Conservation (phyloP, 1,284 basidiomycete species). For the Puccinia triticina region DNA sequence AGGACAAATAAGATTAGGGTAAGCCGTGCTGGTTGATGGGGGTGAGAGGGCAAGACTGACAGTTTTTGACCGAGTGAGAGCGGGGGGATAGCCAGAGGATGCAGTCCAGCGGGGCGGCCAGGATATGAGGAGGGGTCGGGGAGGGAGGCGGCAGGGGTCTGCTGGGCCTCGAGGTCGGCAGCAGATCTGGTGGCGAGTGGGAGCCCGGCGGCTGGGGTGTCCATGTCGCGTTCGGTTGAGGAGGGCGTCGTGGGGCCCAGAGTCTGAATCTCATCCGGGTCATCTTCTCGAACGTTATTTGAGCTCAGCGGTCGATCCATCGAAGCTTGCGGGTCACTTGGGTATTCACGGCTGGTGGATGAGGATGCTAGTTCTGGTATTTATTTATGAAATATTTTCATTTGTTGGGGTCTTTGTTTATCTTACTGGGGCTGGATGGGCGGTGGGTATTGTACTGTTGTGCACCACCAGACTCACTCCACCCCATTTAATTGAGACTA, state of each 20-base stretch:
- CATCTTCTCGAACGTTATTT: too few species aligned
- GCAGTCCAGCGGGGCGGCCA: slow-evolving; percentile 42
- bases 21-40: neutral
- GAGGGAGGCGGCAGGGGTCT: neutral
- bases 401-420: too few species aligned
- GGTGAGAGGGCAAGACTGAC: slow-evolving; percentile 10
- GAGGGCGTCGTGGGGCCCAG: neutral
- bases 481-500: too few species aligned
- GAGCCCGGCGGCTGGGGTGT: neutral
- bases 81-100: slow-evolving; percentile 43
- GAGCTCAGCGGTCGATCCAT: too few species aligned
- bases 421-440: too few species aligned
- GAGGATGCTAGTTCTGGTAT: too few species aligned
- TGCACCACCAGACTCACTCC: too few species aligned
- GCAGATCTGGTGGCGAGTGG: neutral
- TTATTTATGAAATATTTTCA: too few species aligned
- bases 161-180: neutral
- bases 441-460: too few species aligned
- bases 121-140: slow-evolving; percentile 29
- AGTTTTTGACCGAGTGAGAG: slow-evolving; percentile 28
- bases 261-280: too few species aligned
- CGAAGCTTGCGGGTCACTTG: too few species aligned
- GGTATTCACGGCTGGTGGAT: too few species aligned
- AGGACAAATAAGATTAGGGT: neutral
- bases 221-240: neutral